Percentiles rank a stretch among this genome's conserved stretches.
Evolutionary conservation across 768 basidiomycete species (phyloP).

Genomic region (Inosperma sp.): DNA sequence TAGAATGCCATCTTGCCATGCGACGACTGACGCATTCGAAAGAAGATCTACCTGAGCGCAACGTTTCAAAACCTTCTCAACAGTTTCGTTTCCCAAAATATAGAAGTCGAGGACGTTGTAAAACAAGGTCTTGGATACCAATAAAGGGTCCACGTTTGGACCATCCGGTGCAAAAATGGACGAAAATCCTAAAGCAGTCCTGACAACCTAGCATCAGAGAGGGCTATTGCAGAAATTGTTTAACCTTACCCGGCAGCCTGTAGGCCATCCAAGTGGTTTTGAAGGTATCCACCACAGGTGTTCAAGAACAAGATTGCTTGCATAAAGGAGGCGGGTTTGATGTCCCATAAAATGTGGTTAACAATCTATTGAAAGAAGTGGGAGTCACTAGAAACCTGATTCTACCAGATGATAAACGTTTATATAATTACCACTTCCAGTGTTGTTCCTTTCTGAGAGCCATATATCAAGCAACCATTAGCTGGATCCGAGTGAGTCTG

Average conservation of each 20-base stretch:
- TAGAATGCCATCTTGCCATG: too few relatives aligned
- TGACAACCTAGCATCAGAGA: background rate
- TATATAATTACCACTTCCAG: background rate
- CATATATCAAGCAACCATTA: background rate
- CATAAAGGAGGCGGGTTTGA: background rate
- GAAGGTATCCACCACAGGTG: background rate
- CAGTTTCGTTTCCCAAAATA: too few relatives aligned
- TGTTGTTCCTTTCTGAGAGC: background rate
- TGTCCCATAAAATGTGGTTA: background rate
- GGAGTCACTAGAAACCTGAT: background rate
- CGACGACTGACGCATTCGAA: too few relatives aligned
- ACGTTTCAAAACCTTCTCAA: too few relatives aligned
- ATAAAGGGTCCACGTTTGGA: too few relatives aligned
- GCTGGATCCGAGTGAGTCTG: background rate
- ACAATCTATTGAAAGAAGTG: too few relatives aligned
- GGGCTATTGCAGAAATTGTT: background rate
- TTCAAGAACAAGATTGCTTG: background rate
- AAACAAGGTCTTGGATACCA: too few relatives aligned
- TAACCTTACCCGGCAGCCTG: background rate
- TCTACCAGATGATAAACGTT: background rate
- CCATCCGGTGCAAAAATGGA: background rate
- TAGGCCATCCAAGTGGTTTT: background rate
- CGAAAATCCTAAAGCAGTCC: background rate
- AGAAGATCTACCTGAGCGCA: too few relatives aligned
- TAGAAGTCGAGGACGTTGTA: too few relatives aligned